Conservation (phyloP, 441 rosid genomes). For the Euphorbia neoarborescens region DNA sequence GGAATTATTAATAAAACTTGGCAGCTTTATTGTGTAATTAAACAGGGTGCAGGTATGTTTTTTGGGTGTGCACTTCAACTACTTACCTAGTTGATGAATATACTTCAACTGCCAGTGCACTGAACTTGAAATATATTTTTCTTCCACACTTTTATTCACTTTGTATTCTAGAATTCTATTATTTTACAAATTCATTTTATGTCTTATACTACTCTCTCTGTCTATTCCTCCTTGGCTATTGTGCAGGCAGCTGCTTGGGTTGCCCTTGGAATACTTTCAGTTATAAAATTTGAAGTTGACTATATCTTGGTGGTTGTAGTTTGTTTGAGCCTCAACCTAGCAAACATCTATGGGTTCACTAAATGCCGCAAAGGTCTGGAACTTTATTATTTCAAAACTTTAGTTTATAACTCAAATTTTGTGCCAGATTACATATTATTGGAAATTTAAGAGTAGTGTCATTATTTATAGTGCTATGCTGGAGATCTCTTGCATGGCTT, state of each 20-base stretch:
- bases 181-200: background rate
- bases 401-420: no score
- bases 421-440: no score
- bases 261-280: conserved; percentile 1
- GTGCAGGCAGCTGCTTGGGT: conserved; percentile 9
- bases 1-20: background rate
- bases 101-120: background rate
- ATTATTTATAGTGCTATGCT: no score
- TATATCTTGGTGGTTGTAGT: no score
- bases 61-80: background rate
- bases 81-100: background rate
- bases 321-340: no score
- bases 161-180: no score
- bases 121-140: background rate
- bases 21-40: background rate
- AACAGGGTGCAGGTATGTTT: background rate
- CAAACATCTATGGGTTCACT: no score
- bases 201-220: background rate
- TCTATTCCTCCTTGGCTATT: background rate
- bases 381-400: no score
- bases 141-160: background rate
- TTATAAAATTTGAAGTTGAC: no score
- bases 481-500: no score
- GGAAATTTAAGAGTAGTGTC: no score
- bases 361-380: no score